Evolutionary conservation across 1,284 basidiomycete genomes (phyloP).

Genomic region (Trametes polyzona): DNA sequence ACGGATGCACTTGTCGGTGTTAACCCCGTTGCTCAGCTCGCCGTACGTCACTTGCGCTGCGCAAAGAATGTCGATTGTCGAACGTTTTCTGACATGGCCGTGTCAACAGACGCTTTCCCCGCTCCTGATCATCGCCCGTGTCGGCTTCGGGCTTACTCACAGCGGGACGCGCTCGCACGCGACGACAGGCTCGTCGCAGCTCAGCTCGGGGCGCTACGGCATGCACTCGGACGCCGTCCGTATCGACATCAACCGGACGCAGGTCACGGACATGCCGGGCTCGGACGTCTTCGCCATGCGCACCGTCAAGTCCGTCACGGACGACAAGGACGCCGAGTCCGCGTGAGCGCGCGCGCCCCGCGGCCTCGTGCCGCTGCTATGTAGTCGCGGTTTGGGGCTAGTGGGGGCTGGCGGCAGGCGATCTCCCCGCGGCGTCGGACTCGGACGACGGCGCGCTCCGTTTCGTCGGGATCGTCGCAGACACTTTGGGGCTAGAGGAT

Average conservation of each 20-base stretch:
- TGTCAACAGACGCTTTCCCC: not conserved
- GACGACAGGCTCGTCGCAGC: not conserved
- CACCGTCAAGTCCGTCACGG: not conserved
- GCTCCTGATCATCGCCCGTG: conserved; percentile 9
- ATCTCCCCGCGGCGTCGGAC: too few relatives aligned
- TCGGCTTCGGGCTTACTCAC: conserved; percentile 12
- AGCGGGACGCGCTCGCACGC: not conserved
- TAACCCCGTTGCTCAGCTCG: conserved; percentile 11
- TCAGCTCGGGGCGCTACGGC: not conserved
- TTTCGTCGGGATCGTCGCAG: not conserved
- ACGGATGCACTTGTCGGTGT: conserved; percentile 12
- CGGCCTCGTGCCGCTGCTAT: too few relatives aligned
- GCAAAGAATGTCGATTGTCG: too few relatives aligned
- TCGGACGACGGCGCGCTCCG: too few relatives aligned
- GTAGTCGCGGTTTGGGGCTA: too few relatives aligned
- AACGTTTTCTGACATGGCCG: too few relatives aligned
- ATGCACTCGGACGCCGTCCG: not conserved
- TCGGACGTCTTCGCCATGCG: conserved; percentile 3
- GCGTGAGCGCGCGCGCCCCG: not conserved
- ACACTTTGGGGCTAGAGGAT: not conserved
- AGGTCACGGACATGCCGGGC: conserved; percentile 3
- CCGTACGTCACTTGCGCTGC: not conserved
- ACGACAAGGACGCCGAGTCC: not conserved
- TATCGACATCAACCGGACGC: conserved; percentile 6
- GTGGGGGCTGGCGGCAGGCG: too few relatives aligned